Percentiles rank a stretch among this genome's conserved stretches.
phyloP scores from a whole-genome alignment of 805 yeast species.

The Yarrowia sp. region DNA sequence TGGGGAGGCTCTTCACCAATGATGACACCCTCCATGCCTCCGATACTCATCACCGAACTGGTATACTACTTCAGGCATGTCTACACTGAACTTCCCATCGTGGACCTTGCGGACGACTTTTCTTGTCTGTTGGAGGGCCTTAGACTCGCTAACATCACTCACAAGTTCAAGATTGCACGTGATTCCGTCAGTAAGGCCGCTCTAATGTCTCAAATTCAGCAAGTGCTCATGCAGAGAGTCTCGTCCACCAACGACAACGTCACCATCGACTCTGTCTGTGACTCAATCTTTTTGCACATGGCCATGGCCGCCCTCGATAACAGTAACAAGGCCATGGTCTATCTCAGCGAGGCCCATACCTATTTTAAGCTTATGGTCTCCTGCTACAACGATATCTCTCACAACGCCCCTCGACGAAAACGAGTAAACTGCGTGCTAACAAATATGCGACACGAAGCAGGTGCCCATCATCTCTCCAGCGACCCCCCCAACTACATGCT shows the following conservation, averaged over 20 bases:
- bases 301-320: constrained; percentile 16
- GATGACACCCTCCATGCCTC: constrained; percentile 3
- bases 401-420: constrained; percentile 12
- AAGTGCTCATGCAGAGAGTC: constrained; percentile 9
- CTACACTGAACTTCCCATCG: constrained; percentile 11
- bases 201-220: constrained; percentile 14
- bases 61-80: not conserved
- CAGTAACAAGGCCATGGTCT: constrained; percentile 22
- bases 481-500: constrained; percentile 17
- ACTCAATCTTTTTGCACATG: constrained; percentile 13
- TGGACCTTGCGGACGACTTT: not conserved
- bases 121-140: not conserved
- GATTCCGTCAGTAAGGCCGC: not conserved
- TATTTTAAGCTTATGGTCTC: not conserved
- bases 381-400: not conserved
- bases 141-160: constrained; percentile 10
- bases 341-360: constrained; percentile 19
- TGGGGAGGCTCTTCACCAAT: constrained; percentile 9
- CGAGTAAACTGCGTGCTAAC: constrained; percentile 19
- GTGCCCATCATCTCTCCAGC: constrained; percentile 3
- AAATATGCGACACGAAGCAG: constrained; percentile 7
- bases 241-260: not conserved
- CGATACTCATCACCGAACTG: constrained; percentile 10
- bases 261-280: constrained; percentile 14
- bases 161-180: constrained; percentile 15